A percentile compares a stretch with the other conserved stretches of the same genome.
These are phyloP conservation scores for Aureobasidium sp. DNA, from an alignment of 2,329 filamentous ascomycete species.

Conservation along the genomic window DNA sequence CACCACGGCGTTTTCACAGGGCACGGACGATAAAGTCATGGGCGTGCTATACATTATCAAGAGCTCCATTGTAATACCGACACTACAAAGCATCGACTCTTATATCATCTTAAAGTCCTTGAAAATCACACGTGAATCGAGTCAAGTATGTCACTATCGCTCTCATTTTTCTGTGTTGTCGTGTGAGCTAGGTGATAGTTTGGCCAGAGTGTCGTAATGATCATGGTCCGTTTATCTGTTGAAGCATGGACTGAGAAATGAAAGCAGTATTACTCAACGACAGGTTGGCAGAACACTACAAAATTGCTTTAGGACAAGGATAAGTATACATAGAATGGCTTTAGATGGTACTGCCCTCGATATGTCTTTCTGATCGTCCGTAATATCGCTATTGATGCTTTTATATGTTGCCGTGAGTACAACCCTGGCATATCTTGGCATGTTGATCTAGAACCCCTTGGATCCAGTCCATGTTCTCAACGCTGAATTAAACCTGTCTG, in stretches of 20 bases:
- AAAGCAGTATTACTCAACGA: background rate
- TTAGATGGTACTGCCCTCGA: background rate
- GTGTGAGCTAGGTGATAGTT: too few species aligned
- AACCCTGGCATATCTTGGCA: background rate
- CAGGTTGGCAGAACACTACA: background rate
- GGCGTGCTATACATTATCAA: background rate
- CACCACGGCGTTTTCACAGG: conserved; percentile 5
- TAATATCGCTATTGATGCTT: background rate
- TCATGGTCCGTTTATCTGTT: too few species aligned
- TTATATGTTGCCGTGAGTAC: background rate
- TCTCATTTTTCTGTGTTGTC: background rate
- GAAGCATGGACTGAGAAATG: too few species aligned
- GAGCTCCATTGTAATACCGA: background rate
- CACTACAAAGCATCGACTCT: background rate
- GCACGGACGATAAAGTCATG: background rate
- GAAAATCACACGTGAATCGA: background rate
- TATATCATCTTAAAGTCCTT: background rate
- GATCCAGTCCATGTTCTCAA: background rate
- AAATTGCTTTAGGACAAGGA: background rate
- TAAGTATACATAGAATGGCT: background rate
- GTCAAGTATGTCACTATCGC: background rate
- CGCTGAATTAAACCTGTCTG: background rate
- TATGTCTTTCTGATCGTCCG: background rate
- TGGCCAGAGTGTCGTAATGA: too few species aligned
- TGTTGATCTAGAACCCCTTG: background rate